Evolutionary conservation across 208 protist genomes (phyloP).

Genomic region (Lotmaria passim): DNA sequence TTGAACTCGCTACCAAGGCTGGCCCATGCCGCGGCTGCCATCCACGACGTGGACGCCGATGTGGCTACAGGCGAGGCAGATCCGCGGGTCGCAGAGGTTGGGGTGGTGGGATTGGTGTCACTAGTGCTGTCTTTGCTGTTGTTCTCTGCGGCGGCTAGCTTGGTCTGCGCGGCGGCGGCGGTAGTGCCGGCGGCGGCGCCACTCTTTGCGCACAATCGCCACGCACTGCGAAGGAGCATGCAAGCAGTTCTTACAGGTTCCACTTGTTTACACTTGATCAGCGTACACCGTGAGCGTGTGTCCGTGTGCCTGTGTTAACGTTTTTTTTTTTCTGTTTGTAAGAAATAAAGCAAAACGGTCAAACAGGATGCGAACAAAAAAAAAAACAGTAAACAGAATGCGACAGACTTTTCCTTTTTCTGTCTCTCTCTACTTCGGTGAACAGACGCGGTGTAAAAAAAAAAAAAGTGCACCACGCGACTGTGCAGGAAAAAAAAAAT

Average conservation of each 20-base stretch:
- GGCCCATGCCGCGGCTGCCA: conserved; percentile 84
- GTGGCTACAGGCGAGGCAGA: conserved; percentile 8
- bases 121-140: background rate
- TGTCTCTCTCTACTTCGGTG: too few species aligned
- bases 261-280: too few species aligned
- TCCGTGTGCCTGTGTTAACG: too few species aligned
- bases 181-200: background rate
- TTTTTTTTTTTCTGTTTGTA: background rate
- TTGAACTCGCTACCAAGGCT: conserved; percentile 84
- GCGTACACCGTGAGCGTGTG: too few species aligned
- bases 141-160: too few species aligned
- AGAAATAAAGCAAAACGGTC: conserved; percentile 17
- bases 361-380: background rate
- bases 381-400: conserved; percentile 1
- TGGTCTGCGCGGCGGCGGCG: background rate
- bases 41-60: conserved; percentile 53
- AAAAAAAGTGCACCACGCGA: too few species aligned
- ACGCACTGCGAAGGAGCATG: conserved; percentile 19
- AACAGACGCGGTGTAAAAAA: too few species aligned
- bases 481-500: too few species aligned
- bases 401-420: too few species aligned
- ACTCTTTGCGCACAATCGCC: conserved; percentile 14
- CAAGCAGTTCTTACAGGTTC: too few species aligned
- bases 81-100: background rate
- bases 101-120: background rate